Evolutionary conservation across 768 basidiomycete species (phyloP).

Genomic region (Exsudoporus frostii): DNA sequence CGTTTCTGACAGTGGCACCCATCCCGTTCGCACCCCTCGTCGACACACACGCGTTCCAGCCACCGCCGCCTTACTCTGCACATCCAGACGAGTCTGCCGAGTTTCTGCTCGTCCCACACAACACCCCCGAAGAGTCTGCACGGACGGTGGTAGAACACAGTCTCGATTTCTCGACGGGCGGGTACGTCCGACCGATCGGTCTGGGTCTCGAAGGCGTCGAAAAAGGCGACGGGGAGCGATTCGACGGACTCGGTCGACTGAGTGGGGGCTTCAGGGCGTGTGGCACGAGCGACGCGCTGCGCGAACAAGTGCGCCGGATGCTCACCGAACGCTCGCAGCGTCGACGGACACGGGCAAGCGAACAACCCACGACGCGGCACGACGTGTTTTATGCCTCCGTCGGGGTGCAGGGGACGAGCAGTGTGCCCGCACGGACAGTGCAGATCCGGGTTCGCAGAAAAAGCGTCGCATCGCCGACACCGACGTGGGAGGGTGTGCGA

Average conservation of each 20-base stretch:
- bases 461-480: slow-evolving; percentile 23
- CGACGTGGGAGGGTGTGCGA: slow-evolving; percentile 8
- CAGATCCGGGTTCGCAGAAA: slow-evolving; percentile 15
- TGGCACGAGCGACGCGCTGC: slow-evolving; percentile 10
- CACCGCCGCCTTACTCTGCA: slow-evolving; percentile 24
- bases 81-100: slow-evolving; percentile 6
- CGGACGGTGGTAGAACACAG: not conserved
- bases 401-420: not conserved
- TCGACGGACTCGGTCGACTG: slow-evolving; percentile 29
- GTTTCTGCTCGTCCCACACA: slow-evolving; percentile 24
- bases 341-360: slow-evolving; percentile 14
- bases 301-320: slow-evolving; percentile 20
- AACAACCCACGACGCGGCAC: slow-evolving; percentile 20
- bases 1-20: slow-evolving; percentile 15
- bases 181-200: slow-evolving; percentile 9
- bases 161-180: not conserved
- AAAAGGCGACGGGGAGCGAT: slow-evolving; percentile 20
- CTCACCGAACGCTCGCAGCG: slow-evolving; percentile 19
- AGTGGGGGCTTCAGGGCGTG: slow-evolving; percentile 24
- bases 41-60: slow-evolving; percentile 26
- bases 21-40: slow-evolving; percentile 29
- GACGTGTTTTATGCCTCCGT: slow-evolving; percentile 30
- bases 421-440: not conserved
- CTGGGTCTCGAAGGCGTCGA: slow-evolving; percentile 29
- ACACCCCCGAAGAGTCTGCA: slow-evolving; percentile 19